Evolutionary conservation across 352 stramenopile species (phyloP).

Genomic region (Globisporangium cystogenes): DNA sequence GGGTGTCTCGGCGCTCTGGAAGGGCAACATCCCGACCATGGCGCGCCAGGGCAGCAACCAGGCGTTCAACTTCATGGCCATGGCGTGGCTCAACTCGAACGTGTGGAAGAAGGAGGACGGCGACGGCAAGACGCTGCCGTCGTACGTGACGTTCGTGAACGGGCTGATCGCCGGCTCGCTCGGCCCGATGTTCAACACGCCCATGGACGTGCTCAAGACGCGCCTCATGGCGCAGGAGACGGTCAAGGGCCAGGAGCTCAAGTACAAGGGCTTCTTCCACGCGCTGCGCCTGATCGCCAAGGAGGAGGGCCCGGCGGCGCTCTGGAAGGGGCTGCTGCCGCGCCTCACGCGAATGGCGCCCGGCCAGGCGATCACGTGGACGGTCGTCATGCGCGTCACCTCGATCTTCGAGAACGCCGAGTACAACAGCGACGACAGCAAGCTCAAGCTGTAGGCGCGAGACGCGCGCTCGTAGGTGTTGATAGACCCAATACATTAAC

Average conservation of each 20-base stretch:
- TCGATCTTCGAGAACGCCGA: conserved; percentile 83
- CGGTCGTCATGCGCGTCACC: conserved; percentile 85
- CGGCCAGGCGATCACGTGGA: conserved; percentile 97
- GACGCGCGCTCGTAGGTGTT: no score
- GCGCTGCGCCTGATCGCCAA: conserved; percentile 90
- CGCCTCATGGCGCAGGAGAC: conserved; percentile 90
- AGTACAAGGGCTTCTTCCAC: conserved; percentile 95
- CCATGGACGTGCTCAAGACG: conserved; percentile 96
- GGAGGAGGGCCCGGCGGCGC: conserved; percentile 91
- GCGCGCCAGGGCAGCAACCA: conserved; percentile 97
- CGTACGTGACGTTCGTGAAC: conserved; percentile 93
- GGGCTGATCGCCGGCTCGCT: conserved; percentile 86
- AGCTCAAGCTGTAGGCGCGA: conserved; percentile 68
- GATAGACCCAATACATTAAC: not conserved
- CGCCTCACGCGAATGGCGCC: conserved; percentile 95
- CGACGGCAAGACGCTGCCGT: conserved; percentile 87
- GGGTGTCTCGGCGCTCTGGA: conserved; percentile 93
- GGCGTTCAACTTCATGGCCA: conserved; percentile 97
- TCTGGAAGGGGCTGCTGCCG: conserved; percentile 97
- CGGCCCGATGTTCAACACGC: conserved; percentile 85
- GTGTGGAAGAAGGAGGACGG: conserved; percentile 90
- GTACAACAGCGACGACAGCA: conserved; percentile 35
- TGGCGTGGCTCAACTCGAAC: conserved; percentile 88
- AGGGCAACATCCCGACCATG: conserved; percentile 95
- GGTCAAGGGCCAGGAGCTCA: conserved; percentile 83